These are phyloP conservation scores for Plectranthus barbatus DNA, from an alignment of 257 asterid species.

Conservation along the genomic window DNA sequence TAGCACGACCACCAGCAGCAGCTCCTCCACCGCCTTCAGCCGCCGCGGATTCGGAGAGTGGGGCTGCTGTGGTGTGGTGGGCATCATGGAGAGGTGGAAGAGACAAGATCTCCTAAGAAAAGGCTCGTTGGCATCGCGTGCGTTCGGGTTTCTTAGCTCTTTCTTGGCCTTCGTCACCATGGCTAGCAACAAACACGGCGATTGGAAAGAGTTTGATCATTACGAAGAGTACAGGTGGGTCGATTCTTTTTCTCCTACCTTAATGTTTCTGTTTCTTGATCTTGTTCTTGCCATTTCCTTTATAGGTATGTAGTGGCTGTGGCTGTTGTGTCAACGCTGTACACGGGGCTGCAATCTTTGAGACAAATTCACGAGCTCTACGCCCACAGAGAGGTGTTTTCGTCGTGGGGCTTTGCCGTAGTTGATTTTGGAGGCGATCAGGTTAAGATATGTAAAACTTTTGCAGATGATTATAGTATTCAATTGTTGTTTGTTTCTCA, in stretches of 20 bases:
- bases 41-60: conserved; percentile 30
- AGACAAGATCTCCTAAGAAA: conserved; percentile 47
- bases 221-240: conserved; percentile 67
- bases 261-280: neutral
- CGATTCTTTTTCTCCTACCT: neutral
- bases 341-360: conserved; percentile 44
- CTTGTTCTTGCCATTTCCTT: neutral
- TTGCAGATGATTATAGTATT: too few relatives aligned
- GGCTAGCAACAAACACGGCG: conserved; percentile 70
- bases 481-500: too few relatives aligned
- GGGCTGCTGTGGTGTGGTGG: conserved; percentile 12
- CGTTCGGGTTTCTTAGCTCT: conserved; percentile 44
- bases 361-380: conserved; percentile 38
- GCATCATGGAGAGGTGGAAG: conserved; percentile 37
- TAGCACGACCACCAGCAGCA: conserved; percentile 3
- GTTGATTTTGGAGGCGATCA: conserved; percentile 66
- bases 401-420: conserved; percentile 21
- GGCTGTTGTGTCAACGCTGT: conserved; percentile 55
- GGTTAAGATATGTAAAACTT: conserved; percentile 24
- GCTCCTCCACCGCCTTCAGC: conserved; percentile 15
- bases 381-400: conserved; percentile 28
- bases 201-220: conserved; percentile 46
- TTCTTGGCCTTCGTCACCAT: conserved; percentile 58
- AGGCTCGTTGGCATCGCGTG: conserved; percentile 35
- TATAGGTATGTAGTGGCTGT: conserved; percentile 58